Conservation (phyloP, 2,329 filamentous ascomycete species). For the Dothiorella sarmentorum region DNA sequence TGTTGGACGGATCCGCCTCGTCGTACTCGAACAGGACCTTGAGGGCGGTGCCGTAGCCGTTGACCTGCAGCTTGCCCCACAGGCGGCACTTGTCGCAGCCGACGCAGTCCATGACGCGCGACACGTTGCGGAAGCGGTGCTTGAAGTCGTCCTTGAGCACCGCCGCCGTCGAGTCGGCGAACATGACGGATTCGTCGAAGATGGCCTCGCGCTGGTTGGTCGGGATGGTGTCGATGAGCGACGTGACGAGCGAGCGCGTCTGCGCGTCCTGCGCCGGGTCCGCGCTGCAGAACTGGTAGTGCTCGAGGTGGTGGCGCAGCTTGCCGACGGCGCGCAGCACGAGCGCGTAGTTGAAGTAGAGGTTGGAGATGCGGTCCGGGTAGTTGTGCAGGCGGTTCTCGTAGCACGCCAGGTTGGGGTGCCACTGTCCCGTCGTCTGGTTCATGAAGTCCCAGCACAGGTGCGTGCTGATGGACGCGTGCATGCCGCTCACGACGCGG, state of each 20-base stretch:
- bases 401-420: conserved; percentile 87
- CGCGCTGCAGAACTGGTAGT: conserved; percentile 89
- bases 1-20: conserved; percentile 55
- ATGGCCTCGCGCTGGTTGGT: conserved; percentile 60
- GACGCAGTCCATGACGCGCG: conserved; percentile 95
- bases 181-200: conserved; percentile 95
- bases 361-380: conserved; percentile 89
- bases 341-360: conserved; percentile 99
- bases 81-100: conserved; percentile 98
- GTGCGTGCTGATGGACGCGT: conserved; percentile 94
- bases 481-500: conserved; percentile 92
- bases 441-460: conserved; percentile 96
- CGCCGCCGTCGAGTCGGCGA: conserved; percentile 63
- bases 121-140: conserved; percentile 95
- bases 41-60: conserved; percentile 88
- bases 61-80: conserved; percentile 96
- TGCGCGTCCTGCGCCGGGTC: conserved; percentile 73
- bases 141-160: conserved; percentile 96
- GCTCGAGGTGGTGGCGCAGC: conserved; percentile 73
- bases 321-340: conserved; percentile 88
- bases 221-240: conserved; percentile 67
- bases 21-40: conserved; percentile 97
- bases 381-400: conserved; percentile 75
- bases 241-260: conserved; percentile 79
- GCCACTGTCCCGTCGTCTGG: conserved; percentile 90